Evolutionary conservation across 78 protist species (phyloP).

Genomic region (Dictyostelium firmibasis): DNA sequence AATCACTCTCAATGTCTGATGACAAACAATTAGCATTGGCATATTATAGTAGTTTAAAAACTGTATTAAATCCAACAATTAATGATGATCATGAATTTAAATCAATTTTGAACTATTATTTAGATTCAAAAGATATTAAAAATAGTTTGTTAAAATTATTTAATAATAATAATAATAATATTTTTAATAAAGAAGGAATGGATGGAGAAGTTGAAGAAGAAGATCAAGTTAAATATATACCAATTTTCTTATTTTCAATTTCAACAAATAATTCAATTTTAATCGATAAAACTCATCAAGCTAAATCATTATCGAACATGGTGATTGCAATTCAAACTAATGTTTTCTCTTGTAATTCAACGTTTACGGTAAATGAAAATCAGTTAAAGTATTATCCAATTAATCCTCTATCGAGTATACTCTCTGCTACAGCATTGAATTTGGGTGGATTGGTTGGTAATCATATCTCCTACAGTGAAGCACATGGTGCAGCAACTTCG

Average conservation of each 20-base stretch:
- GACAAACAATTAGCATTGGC: constrained; percentile 58
- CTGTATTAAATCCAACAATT: constrained; percentile 15
- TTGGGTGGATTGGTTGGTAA: constrained; percentile 54
- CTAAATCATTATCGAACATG: constrained; percentile 58
- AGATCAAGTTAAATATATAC: constrained; percentile 35
- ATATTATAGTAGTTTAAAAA: constrained; percentile 35
- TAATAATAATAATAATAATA: neutral
- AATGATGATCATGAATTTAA: constrained; percentile 36
- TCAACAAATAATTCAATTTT: constrained; percentile 47
- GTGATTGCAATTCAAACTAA: constrained; percentile 57
- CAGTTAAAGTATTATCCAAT: neutral
- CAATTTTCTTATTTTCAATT: constrained; percentile 70
- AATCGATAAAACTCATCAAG: constrained; percentile 59
- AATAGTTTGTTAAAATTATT: constrained; percentile 30
- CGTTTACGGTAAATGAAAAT: constrained; percentile 44
- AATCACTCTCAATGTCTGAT: constrained; percentile 55
- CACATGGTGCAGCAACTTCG: neutral
- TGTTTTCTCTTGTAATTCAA: neutral
- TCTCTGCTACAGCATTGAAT: constrained; percentile 55
- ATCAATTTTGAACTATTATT: constrained; percentile 33
- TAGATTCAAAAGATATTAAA: constrained; percentile 56
- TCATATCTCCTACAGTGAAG: constrained; percentile 53
- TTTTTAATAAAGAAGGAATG: neutral
- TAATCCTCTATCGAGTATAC: constrained; percentile 36
- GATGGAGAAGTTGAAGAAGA: neutral